phyloP scores from a whole-genome alignment of 2,329 filamentous ascomycete species.

The Exophiala sp. region DNA sequence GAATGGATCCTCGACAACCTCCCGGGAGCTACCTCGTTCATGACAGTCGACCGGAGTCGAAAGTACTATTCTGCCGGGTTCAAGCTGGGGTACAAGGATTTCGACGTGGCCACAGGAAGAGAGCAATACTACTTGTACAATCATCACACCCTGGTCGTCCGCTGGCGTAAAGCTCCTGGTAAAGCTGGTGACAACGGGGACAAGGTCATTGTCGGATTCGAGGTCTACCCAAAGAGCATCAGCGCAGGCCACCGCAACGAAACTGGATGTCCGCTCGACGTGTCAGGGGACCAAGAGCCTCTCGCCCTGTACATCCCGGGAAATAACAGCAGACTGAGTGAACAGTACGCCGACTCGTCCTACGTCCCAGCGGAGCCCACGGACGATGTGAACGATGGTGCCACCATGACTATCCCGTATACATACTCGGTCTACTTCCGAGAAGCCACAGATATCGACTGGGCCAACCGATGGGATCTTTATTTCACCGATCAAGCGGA shows the following conservation, averaged over 20 bases:
- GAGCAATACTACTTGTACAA: constrained; percentile 74
- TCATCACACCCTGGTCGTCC: constrained; percentile 77
- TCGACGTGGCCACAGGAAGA: constrained; percentile 53
- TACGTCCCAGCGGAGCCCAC: constrained; percentile 53
- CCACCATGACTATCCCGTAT: constrained; percentile 68
- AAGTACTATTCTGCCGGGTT: constrained; percentile 90
- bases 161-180: constrained; percentile 66
- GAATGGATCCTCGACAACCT: constrained; percentile 94
- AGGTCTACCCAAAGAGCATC: constrained; percentile 83
- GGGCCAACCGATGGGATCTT: constrained; percentile 78
- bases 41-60: constrained; percentile 73
- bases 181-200: constrained; percentile 62
- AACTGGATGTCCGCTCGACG: constrained; percentile 61
- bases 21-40: constrained; percentile 80
- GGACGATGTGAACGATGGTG: constrained; percentile 54
- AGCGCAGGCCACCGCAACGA: constrained; percentile 56
- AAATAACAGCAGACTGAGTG: constrained; percentile 48
- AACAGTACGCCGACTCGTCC: constrained; percentile 54
- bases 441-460: constrained; percentile 72
- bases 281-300: constrained; percentile 57
- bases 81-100: constrained; percentile 74
- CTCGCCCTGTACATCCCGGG: constrained; percentile 64
- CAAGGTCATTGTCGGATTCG: constrained; percentile 80
- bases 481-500: constrained; percentile 87
- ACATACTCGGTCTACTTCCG: constrained; percentile 88